A percentile compares a stretch with the other conserved stretches of the same genome.
Conservation (phyloP, 2,329 filamentous ascomycete species). For the Penicillium sclerotiorum region DNA sequence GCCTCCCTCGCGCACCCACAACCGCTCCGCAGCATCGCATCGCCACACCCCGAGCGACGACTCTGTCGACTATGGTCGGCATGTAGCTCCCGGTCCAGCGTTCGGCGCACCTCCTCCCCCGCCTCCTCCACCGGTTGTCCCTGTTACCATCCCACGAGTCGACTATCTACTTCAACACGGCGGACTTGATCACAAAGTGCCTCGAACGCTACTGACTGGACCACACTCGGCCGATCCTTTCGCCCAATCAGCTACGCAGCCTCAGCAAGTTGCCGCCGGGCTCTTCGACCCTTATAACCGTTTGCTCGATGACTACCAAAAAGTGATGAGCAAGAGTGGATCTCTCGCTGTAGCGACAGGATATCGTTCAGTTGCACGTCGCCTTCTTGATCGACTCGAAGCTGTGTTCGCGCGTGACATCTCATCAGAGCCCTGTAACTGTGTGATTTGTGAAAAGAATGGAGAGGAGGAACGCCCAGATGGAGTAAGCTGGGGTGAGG, state of each 20-base stretch:
- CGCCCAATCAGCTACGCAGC: conserved; percentile 62
- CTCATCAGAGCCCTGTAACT: conserved; percentile 80
- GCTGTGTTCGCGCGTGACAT: conserved; percentile 94
- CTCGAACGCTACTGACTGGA: conserved; percentile 67
- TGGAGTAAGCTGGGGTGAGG: conserved; percentile 92
- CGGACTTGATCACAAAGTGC: conserved; percentile 70
- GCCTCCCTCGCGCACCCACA: conserved; percentile 39
- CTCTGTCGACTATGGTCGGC: conserved; percentile 37
- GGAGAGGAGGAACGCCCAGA: conserved; percentile 57
- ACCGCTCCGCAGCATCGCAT: conserved; percentile 34
- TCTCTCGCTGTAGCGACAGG: conserved; percentile 94
- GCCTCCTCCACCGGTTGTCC: conserved; percentile 69
- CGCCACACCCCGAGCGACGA: conserved; percentile 40
- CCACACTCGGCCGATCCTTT: conserved; percentile 57
- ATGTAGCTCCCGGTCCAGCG: conserved; percentile 30
- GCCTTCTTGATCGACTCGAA: conserved; percentile 85
- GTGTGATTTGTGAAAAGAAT: conserved; percentile 76
- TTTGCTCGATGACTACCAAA: conserved; percentile 81
- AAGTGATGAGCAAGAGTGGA: conserved; percentile 78
- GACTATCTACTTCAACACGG: conserved; percentile 92
- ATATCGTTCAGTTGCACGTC: conserved; percentile 89
- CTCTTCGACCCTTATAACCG: conserved; percentile 83
- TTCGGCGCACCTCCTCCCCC: conserved; percentile 65
- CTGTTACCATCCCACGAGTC: conserved; percentile 74
- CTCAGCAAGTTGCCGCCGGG: conserved; percentile 67